Percentiles rank a stretch among this genome's conserved stretches.
phyloP scores from a whole-genome alignment of 1,284 basidiomycete genomes.

The Rhizoctonia solani region DNA sequence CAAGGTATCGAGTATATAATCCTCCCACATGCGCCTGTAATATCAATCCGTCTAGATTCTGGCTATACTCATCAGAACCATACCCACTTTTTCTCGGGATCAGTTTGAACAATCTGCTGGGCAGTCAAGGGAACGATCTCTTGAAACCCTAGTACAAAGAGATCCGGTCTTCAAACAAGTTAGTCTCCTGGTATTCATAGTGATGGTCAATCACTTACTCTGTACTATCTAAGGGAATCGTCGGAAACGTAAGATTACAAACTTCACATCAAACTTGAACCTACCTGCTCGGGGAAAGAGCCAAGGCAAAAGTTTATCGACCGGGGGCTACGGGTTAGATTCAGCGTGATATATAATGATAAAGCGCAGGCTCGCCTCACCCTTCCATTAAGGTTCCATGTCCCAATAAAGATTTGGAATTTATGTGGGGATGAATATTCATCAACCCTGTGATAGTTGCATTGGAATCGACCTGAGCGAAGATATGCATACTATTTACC shows the following conservation, averaged over 20 bases:
- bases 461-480: constrained; percentile 7
- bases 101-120: constrained; percentile 94
- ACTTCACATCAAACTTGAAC: constrained; percentile 44
- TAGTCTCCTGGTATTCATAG: not conserved
- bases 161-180: constrained; percentile 68
- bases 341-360: constrained; percentile 31
- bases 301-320: constrained; percentile 88
- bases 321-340: constrained; percentile 59
- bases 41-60: not conserved
- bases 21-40: constrained; percentile 82
- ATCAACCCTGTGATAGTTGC: constrained; percentile 54
- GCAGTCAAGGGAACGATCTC: constrained; percentile 97
- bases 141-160: constrained; percentile 93
- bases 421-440: constrained; percentile 85
- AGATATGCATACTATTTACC: constrained; percentile 50
- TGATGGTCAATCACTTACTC: not conserved
- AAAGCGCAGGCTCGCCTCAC: constrained; percentile 49
- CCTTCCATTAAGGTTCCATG: constrained; percentile 95
- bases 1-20: constrained; percentile 77
- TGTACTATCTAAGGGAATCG: not conserved
- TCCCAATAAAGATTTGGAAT: constrained; percentile 83
- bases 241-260: not conserved
- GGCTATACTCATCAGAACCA: not conserved
- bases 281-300: constrained; percentile 79
- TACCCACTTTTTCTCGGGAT: constrained; percentile 85